Percentiles rank a stretch among this genome's conserved stretches.
Conservation (phyloP, 2,329 filamentous ascomycete species). For the Coccinonectria pachysandricola region DNA sequence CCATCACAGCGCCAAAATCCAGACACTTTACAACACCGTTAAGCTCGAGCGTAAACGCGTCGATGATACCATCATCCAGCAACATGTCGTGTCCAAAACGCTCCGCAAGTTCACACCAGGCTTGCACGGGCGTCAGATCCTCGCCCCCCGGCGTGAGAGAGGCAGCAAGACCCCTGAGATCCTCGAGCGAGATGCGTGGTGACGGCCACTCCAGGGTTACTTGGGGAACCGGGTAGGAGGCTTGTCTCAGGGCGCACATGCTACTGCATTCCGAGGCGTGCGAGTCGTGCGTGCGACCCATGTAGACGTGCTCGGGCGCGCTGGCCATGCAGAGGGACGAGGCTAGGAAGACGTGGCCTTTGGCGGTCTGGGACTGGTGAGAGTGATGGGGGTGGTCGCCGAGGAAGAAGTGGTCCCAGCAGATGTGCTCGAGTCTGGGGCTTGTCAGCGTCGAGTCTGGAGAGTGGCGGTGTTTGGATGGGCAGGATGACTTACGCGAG, state of each 20-base stretch:
- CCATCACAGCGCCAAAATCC: slow-evolving; percentile 37
- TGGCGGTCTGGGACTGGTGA: slow-evolving; percentile 20
- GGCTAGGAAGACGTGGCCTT: slow-evolving; percentile 36
- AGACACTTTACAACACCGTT: slow-evolving; percentile 34
- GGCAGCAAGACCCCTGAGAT: slow-evolving; percentile 34
- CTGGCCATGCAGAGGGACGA: slow-evolving; percentile 30
- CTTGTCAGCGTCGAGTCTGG: slow-evolving; percentile 2
- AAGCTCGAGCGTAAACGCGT: slow-evolving; percentile 30
- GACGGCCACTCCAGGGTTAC: slow-evolving; percentile 27
- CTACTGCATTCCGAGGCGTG: slow-evolving; percentile 9
- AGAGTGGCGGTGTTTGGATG: not conserved
- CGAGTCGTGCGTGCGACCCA: slow-evolving; percentile 14
- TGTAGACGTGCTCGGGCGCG: slow-evolving; percentile 27
- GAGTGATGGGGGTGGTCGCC: slow-evolving; percentile 28
- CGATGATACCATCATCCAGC: slow-evolving; percentile 25
- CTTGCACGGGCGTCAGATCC: slow-evolving; percentile 42
- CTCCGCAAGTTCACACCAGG: slow-evolving; percentile 41
- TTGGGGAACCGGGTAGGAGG: slow-evolving; percentile 12
- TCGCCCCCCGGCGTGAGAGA: slow-evolving; percentile 30
- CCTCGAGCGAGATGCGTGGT: slow-evolving; percentile 30
- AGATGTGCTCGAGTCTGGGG: slow-evolving; percentile 39
- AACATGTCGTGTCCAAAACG: slow-evolving; percentile 30
- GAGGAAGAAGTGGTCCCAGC: slow-evolving; percentile 38
- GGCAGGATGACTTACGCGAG: slow-evolving; percentile 31
- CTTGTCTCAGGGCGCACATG: slow-evolving; percentile 7